Percentiles rank a stretch among this genome's conserved stretches.
These are phyloP conservation scores for Datura wrightii DNA, from an alignment of 257 asterid genomes.

Conservation along the genomic window DNA sequence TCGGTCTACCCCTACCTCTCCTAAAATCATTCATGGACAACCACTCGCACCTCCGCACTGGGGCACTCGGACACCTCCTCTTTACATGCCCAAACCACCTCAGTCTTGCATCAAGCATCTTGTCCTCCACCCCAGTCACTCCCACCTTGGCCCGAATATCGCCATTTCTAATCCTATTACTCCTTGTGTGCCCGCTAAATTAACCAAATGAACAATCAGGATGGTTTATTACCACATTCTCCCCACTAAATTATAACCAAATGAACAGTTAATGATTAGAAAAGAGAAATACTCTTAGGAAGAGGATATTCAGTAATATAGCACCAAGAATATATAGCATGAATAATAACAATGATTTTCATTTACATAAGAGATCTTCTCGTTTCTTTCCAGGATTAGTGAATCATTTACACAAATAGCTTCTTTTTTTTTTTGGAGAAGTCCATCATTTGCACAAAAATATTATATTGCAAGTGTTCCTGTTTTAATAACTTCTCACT, in stretches of 20 bases:
- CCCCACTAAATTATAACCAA: neutral
- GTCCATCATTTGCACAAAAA: neutral
- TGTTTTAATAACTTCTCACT: neutral
- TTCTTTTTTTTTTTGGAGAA: neutral
- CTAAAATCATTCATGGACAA: no score
- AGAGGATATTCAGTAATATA: neutral
- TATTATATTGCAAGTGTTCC: neutral
- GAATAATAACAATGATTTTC: neutral
- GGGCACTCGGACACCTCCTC: no score
- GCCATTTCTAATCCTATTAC: no score
- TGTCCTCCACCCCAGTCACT: no score
- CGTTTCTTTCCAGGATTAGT: neutral
- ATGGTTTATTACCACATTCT: slow-evolving; percentile 7
- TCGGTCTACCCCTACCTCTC: no score
- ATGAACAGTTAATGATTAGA: neutral
- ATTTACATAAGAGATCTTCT: neutral
- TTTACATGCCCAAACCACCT: no score
- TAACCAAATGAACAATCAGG: no score
- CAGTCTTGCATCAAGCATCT: no score
- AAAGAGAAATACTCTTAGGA: neutral
- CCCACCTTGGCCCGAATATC: no score
- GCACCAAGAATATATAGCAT: neutral
- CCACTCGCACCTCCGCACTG: no score
- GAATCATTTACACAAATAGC: neutral
- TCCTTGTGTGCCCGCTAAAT: no score